Conservation (phyloP, 2,329 filamentous ascomycete genomes). For the Aspergillus novofumigatus region DNA sequence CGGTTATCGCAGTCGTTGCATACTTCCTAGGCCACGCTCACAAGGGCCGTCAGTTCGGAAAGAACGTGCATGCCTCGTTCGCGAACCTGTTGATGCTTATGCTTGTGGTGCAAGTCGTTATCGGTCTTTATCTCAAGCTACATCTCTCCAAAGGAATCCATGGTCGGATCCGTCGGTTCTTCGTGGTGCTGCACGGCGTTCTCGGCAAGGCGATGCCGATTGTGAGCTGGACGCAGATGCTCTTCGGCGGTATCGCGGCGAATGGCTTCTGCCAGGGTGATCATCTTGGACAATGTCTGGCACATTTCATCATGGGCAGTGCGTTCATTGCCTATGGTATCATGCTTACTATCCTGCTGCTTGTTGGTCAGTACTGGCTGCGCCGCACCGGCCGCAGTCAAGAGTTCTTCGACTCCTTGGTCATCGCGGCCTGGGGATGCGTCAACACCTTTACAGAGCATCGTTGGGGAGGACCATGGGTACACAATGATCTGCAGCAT, state of each 20-base stretch:
- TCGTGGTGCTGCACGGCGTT: constrained; percentile 72
- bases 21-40: constrained; percentile 92
- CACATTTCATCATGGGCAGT: constrained; percentile 98
- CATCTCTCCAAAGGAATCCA: constrained; percentile 84
- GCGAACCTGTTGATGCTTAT: constrained; percentile 76
- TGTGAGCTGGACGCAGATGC: constrained; percentile 85
- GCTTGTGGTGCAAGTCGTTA: constrained; percentile 68
- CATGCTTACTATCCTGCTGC: constrained; percentile 74
- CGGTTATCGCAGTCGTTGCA: constrained; percentile 71
- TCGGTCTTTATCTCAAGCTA: constrained; percentile 83
- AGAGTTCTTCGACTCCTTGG: constrained; percentile 89
- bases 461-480: constrained; percentile 85
- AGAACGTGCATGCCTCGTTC: constrained; percentile 77
- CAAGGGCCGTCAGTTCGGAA: constrained; percentile 78
- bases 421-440: constrained; percentile 93
- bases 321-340: constrained; percentile 95
- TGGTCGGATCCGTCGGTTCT: constrained; percentile 67
- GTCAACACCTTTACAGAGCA: constrained; percentile 99
- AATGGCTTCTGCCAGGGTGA: constrained; percentile 91
- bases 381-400: constrained; percentile 78
- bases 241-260: constrained; percentile 90
- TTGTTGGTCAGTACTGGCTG: constrained; percentile 87
- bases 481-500: constrained; percentile 91
- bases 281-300: constrained; percentile 85
- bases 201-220: constrained; percentile 85